Evolutionary conservation across 2,329 filamentous ascomycete species (phyloP), one percentile per base, ranked within the genome.

Genomic region (Dothideomycetes sp.): DNA sequence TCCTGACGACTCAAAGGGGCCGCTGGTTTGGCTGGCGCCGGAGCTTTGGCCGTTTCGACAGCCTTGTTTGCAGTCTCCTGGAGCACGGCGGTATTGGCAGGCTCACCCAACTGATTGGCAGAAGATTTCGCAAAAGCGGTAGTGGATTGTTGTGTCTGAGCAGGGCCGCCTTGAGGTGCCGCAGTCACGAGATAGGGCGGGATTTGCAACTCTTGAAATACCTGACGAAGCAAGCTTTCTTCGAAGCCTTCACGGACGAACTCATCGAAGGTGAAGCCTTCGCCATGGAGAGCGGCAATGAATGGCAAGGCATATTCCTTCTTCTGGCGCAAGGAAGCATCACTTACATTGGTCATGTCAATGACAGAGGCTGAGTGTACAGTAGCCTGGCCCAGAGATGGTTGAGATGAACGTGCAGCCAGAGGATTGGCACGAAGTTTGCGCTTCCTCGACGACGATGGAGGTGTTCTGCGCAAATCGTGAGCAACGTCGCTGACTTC

Each of bases 221-320:
- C 67, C 20, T 64, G 58, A 42, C 70, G 72, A 24, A 94, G 62
- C 9, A 86, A 55, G 1, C 60, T 59, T 24, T 73, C 68, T 49
- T 87, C 74, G 29, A 89, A 70, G 1, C 84, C 82, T 57, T 89
- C 82, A 9, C 77, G 69, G 10, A 88, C 65, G 43, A 89, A 80
- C 45, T 84, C 73, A 41, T 81, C 71, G 53, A 80, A 94, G 15
- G 76, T 76, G 44, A 93, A 76, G 34, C 84, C 82, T 45, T 84
- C 66, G 27, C 59, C 54, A 39, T 67, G 56, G 45, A 71, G 52
- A 30, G 51, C 49, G 5, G 48, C 44, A n/a, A 60, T 44, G 29
- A 60, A 58, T 31, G 38, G 44, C 17, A 42, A 11, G 12, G 19
- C 44, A 9, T 20, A 27, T 18, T 38, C 39, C 17, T 33, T 45